These are phyloP conservation scores for Evansstolkia leycettana DNA, from an alignment of 495 filamentous ascomycete genomes.

Conservation along the genomic window DNA sequence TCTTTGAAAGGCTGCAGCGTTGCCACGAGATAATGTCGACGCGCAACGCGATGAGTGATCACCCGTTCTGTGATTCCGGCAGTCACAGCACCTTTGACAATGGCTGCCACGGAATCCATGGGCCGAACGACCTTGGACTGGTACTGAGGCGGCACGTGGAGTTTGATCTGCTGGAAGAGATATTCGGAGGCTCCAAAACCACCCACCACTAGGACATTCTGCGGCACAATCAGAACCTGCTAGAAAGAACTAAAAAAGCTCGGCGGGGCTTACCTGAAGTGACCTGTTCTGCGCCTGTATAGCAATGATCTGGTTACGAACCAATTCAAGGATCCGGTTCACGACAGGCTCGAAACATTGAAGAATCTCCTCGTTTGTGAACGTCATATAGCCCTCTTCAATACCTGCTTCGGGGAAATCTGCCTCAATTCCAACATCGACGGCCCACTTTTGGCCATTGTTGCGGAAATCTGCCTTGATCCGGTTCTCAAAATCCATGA, in stretches of 20 bases:
- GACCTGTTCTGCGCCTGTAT: conserved; percentile 65
- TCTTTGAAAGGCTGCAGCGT: conserved; percentile 98
- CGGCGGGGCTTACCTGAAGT: conserved; percentile 44
- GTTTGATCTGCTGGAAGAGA: conserved; percentile 72
- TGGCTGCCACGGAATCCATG: conserved; percentile 73
- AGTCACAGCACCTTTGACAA: conserved; percentile 71
- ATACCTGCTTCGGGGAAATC: conserved; percentile 72
- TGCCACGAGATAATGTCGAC: conserved; percentile 97
- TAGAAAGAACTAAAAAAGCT: background rate
- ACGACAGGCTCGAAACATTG: conserved; percentile 75
- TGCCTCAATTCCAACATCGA: conserved; percentile 70
- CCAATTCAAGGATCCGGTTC: conserved; percentile 64
- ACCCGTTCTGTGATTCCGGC: conserved; percentile 95
- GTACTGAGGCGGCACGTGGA: conserved; percentile 68
- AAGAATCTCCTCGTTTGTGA: conserved; percentile 71
- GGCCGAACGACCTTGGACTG: conserved; percentile 72
- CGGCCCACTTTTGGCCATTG: conserved; percentile 73
- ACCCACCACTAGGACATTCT: conserved; percentile 69
- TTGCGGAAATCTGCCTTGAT: conserved; percentile 78
- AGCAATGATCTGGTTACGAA: conserved; percentile 70
- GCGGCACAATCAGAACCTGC: conserved; percentile 1
- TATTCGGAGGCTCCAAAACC: conserved; percentile 75
- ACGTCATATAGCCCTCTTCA: conserved; percentile 74
- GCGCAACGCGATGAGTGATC: conserved; percentile 93
- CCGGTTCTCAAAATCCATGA: conserved; percentile 76